Conservation (phyloP, 129 eudicot species). For the Arctium lappa region DNA sequence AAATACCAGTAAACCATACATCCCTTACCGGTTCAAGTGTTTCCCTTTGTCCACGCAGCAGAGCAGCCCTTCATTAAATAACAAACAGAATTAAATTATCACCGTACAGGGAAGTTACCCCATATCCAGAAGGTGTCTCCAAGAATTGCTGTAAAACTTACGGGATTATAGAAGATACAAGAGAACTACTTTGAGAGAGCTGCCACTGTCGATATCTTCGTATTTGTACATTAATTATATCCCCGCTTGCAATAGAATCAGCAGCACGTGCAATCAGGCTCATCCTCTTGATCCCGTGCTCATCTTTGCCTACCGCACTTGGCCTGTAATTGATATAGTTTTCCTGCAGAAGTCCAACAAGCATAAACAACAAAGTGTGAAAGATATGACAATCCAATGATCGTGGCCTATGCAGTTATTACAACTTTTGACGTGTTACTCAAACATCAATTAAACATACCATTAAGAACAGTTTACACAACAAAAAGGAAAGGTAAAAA, state of each 20-base stretch:
- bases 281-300: constrained; percentile 77
- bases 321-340: constrained; percentile 91
- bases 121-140: not conserved
- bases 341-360: constrained; percentile 53
- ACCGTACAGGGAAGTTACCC: not conserved
- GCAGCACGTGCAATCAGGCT: constrained; percentile 84
- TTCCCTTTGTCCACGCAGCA: constrained; percentile 86
- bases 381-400: not conserved
- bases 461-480: not conserved
- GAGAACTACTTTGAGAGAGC: constrained; percentile 72
- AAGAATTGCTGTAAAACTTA: constrained; percentile 35
- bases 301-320: constrained; percentile 77
- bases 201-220: constrained; percentile 96
- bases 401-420: not conserved
- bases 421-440: not conserved
- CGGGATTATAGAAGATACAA: constrained; percentile 82
- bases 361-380: not conserved
- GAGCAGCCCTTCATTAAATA: constrained; percentile 57
- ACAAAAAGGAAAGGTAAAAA: no score
- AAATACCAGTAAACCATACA: not conserved
- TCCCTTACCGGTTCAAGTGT: constrained; percentile 55
- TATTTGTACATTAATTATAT: constrained; percentile 86
- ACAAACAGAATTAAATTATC: constrained; percentile 1
- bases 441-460: not conserved
- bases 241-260: constrained; percentile 96